Conservation (phyloP, 495 filamentous ascomycete genomes). For the Neurospora sublineolata region DNA sequence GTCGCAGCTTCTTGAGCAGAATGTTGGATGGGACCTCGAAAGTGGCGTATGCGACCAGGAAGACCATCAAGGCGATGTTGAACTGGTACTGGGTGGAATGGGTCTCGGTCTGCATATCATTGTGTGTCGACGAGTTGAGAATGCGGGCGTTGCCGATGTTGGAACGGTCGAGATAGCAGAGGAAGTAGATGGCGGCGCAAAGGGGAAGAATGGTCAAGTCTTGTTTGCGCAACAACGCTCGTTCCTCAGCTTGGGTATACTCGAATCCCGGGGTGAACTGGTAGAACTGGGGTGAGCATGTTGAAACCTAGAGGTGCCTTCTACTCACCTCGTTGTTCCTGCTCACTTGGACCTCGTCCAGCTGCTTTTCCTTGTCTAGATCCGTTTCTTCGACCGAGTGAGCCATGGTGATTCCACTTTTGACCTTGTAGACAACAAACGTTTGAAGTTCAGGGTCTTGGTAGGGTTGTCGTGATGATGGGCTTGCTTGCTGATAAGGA, state of each 20-base stretch:
- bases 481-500: background rate
- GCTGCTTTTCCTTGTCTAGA: background rate
- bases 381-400: background rate
- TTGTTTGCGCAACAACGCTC: conserved; percentile 44
- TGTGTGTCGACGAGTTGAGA: conserved; percentile 43
- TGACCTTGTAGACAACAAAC: background rate
- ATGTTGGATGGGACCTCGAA: conserved; percentile 68
- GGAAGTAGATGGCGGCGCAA: conserved; percentile 47
- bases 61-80: conserved; percentile 63
- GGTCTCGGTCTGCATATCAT: conserved; percentile 55
- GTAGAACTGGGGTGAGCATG: background rate
- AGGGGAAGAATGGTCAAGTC: conserved; percentile 50
- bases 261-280: conserved; percentile 4
- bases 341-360: background rate
- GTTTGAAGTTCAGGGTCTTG: background rate
- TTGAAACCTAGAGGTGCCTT: no score
- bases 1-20: conserved; percentile 54
- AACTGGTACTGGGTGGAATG: conserved; percentile 50
- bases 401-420: background rate
- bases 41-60: conserved; percentile 55
- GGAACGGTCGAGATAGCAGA: conserved; percentile 55
- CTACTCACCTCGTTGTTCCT: background rate
- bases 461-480: background rate
- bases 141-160: conserved; percentile 62
- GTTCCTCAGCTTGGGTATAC: conserved; percentile 19